Percentiles rank a stretch among this genome's conserved stretches.
Evolutionary conservation across 768 basidiomycete genomes (phyloP).

Genomic region (Kondoa malvinella): DNA sequence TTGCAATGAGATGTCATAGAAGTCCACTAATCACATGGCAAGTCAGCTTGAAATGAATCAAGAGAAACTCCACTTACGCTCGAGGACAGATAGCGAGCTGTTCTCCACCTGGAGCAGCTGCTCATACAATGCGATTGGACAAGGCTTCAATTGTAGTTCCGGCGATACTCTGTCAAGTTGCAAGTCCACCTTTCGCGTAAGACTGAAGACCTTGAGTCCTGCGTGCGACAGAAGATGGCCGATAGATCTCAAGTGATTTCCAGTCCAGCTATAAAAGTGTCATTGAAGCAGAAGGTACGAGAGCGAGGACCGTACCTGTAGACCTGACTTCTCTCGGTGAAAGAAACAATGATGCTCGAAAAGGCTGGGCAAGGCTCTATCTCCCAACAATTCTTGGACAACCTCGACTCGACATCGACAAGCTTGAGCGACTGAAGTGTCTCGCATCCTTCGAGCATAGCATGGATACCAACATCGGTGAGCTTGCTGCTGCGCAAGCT

Average conservation of each 20-base stretch:
- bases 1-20: neutral
- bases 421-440: neutral
- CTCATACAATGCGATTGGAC: neutral
- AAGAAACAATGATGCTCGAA: neutral
- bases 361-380: neutral
- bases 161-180: neutral
- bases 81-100: neutral
- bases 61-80: too few species aligned
- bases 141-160: neutral
- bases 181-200: neutral
- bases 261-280: neutral
- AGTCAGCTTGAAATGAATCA: too few species aligned
- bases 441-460: neutral
- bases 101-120: neutral
- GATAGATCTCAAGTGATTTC: neutral
- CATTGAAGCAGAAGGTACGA: neutral
- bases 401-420: neutral
- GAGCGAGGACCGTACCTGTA: too few species aligned
- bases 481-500: neutral
- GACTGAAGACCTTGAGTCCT: neutral
- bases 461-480: neutral
- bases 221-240: neutral
- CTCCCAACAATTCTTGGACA: neutral
- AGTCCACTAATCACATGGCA: too few species aligned
- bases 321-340: neutral